phyloP scores from a whole-genome alignment of 345 rosid genomes.

The Brassica napus region Da-Ae NC_063434.1:26779501-26780000 shows the following conservation, averaged over 20 bases:
- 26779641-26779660: constrained; percentile 48
- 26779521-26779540: constrained; percentile 64
- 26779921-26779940: constrained; percentile 16
- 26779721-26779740: constrained; percentile 26
- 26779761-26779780: constrained; percentile 21
- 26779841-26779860: background rate
- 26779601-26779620: constrained; percentile 86
- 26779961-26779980: background rate
- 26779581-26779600: constrained; percentile 61
- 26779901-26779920: constrained; percentile 8
- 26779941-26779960: constrained; percentile 3
- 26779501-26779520: constrained; percentile 76
- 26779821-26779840: background rate
- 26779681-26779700: constrained; percentile 45
- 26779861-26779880: constrained; percentile 25
- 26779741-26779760: constrained; percentile 12
- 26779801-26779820: background rate
- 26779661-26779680: constrained; percentile 44
- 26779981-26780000: constrained; percentile 11
- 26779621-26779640: constrained; percentile 90
- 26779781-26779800: background rate
- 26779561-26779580: constrained; percentile 84
- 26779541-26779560: constrained; percentile 81
- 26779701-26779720: constrained; percentile 40
- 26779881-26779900: constrained; percentile 11